phyloP scores from a whole-genome alignment of 225 moss, liverwort and hornwort species.

The Polytrichum formosum region DNA sequence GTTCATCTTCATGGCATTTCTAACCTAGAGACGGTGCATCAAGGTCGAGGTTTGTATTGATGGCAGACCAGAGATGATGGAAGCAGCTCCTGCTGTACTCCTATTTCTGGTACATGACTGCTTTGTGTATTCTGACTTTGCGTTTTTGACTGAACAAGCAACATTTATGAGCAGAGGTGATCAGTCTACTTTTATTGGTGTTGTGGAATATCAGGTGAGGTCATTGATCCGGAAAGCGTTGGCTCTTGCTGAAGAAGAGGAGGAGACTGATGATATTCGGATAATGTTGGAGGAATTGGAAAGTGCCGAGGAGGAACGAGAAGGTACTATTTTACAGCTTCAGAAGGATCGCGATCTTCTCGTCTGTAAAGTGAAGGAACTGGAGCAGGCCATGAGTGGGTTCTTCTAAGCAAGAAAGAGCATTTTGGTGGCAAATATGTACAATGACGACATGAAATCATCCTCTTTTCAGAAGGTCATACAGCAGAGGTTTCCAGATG shows the following conservation, averaged over 20 bases:
- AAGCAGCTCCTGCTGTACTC: too few relatives aligned
- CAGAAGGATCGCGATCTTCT: slow-evolving; percentile 57
- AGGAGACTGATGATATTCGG: slow-evolving; percentile 56
- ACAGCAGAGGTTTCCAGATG: background rate
- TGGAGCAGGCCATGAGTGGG: slow-evolving; percentile 60
- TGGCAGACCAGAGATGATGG: too few relatives aligned
- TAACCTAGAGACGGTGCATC: too few relatives aligned
- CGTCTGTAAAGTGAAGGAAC: slow-evolving; percentile 54
- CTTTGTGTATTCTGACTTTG: too few relatives aligned
- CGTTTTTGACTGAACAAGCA: too few relatives aligned
- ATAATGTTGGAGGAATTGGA: slow-evolving; percentile 60
- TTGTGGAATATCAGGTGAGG: slow-evolving; percentile 34
- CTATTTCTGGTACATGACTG: too few relatives aligned
- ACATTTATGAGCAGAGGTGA: too few relatives aligned
- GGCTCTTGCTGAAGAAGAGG: slow-evolving; percentile 61
- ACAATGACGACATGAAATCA: slow-evolving; percentile 14
- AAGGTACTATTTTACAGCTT: slow-evolving; percentile 45
- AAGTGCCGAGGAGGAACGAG: slow-evolving; percentile 57
- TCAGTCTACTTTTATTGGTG: slow-evolving; percentile 2
- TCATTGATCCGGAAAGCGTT: slow-evolving; percentile 52
- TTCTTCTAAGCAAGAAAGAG: slow-evolving; percentile 23
- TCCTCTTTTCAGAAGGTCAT: slow-evolving; percentile 12
- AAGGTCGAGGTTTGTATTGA: too few relatives aligned
- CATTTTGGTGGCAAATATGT: slow-evolving; percentile 10
- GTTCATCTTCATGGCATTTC: too few relatives aligned